Evolutionary conservation across 768 basidiomycete genomes (phyloP), one percentile per base, ranked within the genome.

Genomic region (Boletus rex-veris): DNA sequence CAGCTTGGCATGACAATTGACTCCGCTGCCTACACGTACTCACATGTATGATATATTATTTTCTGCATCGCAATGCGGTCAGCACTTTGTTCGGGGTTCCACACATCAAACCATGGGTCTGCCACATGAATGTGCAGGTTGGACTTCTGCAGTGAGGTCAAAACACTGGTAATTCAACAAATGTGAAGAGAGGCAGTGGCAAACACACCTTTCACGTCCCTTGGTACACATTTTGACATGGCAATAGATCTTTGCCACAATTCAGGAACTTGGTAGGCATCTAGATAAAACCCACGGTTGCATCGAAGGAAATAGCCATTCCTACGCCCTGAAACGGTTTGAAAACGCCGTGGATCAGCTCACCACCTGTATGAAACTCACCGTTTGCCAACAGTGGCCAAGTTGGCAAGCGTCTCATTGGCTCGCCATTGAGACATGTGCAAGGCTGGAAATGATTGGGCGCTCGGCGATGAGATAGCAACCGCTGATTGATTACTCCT

Each of bases 1-100:
- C 66, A 68, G 66, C 67, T 43, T 67, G 66, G 66, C 60, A 48
- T 69, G 66, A 57, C 48, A 54, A 53, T 44, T 57, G 53, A 35
- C 15, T 35, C 45, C 55, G 57, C 42, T 47, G 45, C 48, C 53
- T 55, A 52, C 54, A 21, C 40, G 37, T 0, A 28, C 50, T 54
- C 51, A 14, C 59, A 55, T 54, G 63, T 47, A 40, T 65, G 57
- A 62, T 54, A 18, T 51, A 57, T 62, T 18, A 46, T 37, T n/a
- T 39, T 21, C 38, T 35, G 30, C 18, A 16, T 14, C 45, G 48
- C 35, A 40, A 35, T 51, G 61, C 46, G 58, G 55, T 55, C 24
- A 31, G 43, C 38, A 52, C 53, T 41, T 52, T 46, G 51, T 24
- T 18, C 12, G 31, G 43, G 35, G 26, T 14, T 24, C 24, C 49